phyloP scores from a whole-genome alignment of 169 alveolate genomes.

The Eimeria sp. region DNA sequence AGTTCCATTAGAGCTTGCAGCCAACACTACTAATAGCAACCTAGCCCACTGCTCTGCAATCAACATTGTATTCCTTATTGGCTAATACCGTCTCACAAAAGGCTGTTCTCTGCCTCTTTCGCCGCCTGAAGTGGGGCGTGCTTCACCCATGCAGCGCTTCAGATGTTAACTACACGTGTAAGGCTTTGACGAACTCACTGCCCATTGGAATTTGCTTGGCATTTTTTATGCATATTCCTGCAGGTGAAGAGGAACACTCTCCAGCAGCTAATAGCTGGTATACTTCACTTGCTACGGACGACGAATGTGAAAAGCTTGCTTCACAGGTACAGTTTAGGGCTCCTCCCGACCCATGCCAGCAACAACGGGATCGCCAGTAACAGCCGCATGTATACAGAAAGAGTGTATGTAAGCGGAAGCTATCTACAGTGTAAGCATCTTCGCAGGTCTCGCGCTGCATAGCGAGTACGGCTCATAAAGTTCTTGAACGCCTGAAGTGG shows the following conservation, averaged over 20 bases:
- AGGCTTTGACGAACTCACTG: not conserved
- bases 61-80: not conserved
- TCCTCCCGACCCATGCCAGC: not conserved
- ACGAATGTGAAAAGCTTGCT: slow-evolving; percentile 81
- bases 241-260: slow-evolving; percentile 1
- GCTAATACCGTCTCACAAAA: not conserved
- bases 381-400: not conserved
- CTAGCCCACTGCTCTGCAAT: not conserved
- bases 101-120: not conserved
- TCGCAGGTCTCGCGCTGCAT: slow-evolving; percentile 51
- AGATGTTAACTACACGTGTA: not conserved
- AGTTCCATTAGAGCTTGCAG: not conserved
- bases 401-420: not conserved
- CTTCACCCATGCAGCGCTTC: not conserved
- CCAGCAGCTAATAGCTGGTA: slow-evolving; percentile 32
- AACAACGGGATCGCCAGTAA: not conserved
- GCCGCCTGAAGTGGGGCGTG: not conserved
- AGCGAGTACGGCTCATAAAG: slow-evolving; percentile 76
- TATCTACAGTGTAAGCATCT: not conserved
- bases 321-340: slow-evolving; percentile 57
- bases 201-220: not conserved
- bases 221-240: not conserved
- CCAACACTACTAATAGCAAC: not conserved
- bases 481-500: slow-evolving; percentile 86
- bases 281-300: slow-evolving; percentile 82